A percentile compares a stretch with the other conserved stretches of the same genome.
Evolutionary conservation across 2,329 filamentous ascomycete species (phyloP).

Genomic region (Phoma sp.): DNA sequence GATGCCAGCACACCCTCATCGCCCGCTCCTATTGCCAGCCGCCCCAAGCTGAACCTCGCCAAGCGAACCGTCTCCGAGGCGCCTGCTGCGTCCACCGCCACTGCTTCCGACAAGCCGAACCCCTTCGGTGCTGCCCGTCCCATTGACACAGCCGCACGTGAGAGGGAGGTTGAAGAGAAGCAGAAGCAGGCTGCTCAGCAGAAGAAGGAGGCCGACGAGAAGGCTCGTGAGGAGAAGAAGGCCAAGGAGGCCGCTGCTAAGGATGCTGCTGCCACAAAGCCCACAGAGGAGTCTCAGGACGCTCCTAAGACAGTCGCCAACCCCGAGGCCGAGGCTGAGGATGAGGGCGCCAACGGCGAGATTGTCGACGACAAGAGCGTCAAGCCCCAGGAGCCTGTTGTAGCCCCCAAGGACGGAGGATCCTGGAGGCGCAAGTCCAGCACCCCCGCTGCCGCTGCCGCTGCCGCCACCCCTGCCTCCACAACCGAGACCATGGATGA

Average conservation of each 20-base stretch:
- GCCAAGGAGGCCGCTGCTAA: conserved; percentile 54
- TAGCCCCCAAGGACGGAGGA: conserved; percentile 49
- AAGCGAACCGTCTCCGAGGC: conserved; percentile 91
- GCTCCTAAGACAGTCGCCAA: conserved; percentile 41
- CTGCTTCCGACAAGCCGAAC: conserved; percentile 75
- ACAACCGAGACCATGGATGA: conserved; percentile 57
- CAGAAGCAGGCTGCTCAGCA: conserved; percentile 73
- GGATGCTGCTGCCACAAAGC: conserved; percentile 50
- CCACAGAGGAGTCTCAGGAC: conserved; percentile 39
- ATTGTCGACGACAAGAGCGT: conserved; percentile 60
- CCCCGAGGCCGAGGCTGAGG: conserved; percentile 51
- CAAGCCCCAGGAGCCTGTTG: conserved; percentile 62
- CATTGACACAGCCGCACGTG: conserved; percentile 88
- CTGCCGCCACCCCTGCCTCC: conserved; percentile 25
- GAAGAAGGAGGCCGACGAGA: conserved; percentile 87
- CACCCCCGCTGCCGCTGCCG: conserved; percentile 31
- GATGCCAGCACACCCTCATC: conserved; percentile 78
- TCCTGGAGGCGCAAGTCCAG: conserved; percentile 49
- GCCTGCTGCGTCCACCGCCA: conserved; percentile 54
- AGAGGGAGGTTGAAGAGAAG: conserved; percentile 91
- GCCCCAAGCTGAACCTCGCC: conserved; percentile 84
- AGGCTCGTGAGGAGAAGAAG: conserved; percentile 73
- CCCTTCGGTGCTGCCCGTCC: conserved; percentile 93
- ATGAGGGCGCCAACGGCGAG: conserved; percentile 57
- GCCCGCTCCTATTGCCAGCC: conserved; percentile 69